Base-by-base conservation (phyloP, 2,329 filamentous ascomycete genomes). In the Alternaria sp. region DNA sequence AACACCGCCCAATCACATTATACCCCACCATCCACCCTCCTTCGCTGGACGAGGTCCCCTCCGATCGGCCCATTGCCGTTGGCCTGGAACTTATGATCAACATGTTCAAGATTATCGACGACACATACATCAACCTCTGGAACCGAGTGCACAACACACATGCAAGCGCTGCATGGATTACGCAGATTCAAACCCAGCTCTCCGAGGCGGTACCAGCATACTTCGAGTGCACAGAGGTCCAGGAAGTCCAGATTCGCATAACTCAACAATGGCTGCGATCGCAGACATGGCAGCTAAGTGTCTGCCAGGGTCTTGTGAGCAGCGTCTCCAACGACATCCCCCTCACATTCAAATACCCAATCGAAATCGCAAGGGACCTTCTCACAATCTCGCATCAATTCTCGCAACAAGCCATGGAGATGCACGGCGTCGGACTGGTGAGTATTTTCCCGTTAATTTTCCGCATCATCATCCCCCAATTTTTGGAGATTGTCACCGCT, bases 371-470 rank as follows among this genome's bases (percentile, higher is more conserved):
- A 0, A 81, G 86, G 51, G 87, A 88, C 52, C 83, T 89, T 1
- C 81, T 87, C 0, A 78, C 80, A 12, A 88, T 94, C 79, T 89
- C 91, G 5, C 88, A 89, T 15, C 88, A 91, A 57, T 91, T 96
- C 72, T 90, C 90, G 0, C 88, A 88, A 36, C 86, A 90, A 68
- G 89, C 89, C 46, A 90, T 93, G 83, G 92, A 95, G 67, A 83
- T 94, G 4, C 85, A 94, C 68, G 91, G 90, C 17, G 86, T 92
- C 43, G 91, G 91, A 25, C 78, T 96, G 79, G 91, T 92, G 81
- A 78, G 88, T 83, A 54, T 45, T 49, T 50, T 26, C 54, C 45
- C 51, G 36, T 17, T 40, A 40, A 65, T 65, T 62, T 65, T 63
- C 57, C 54, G 47, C 40, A 19, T 61, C 57, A 54, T 65, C 50